Evolutionary conservation across 768 basidiomycete species (phyloP).

Genomic region (Lentinus tigrinus): DNA sequence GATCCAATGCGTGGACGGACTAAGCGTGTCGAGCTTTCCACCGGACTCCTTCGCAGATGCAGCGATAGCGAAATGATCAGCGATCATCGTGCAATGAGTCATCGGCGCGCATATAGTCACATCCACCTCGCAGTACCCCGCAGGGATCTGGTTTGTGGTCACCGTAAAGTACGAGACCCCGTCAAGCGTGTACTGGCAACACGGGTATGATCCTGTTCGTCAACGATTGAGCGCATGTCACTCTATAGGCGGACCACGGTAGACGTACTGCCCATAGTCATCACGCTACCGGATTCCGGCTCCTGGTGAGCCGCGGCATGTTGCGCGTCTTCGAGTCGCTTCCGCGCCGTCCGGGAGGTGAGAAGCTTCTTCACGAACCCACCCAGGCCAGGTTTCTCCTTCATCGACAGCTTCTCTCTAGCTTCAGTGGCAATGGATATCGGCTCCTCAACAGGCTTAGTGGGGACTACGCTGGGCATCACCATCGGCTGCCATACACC

Average conservation of each 20-base stretch:
- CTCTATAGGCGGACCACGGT: too few relatives aligned
- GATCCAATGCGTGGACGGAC: slow-evolving; percentile 1
- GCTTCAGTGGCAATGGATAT: background rate
- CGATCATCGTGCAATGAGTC: background rate
- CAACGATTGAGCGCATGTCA: background rate
- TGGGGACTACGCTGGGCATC: background rate
- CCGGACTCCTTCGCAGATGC: background rate
- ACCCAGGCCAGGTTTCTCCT: too few relatives aligned
- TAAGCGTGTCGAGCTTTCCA: background rate
- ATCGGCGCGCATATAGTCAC: background rate
- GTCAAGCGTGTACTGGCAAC: background rate
- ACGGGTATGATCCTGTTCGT: background rate
- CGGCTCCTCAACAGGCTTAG: background rate
- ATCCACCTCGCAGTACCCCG: slow-evolving; percentile 1
- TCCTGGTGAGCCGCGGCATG: background rate
- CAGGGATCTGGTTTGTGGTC: background rate
- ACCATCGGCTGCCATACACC: slow-evolving; percentile 4
- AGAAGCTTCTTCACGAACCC: too few relatives aligned
- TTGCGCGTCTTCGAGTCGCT: background rate
- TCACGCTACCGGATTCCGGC: background rate
- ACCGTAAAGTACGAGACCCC: background rate
- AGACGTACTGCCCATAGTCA: background rate
- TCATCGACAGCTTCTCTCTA: background rate
- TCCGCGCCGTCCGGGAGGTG: background rate
- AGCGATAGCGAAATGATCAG: background rate